Conservation (phyloP, 2,329 filamentous ascomycete species). For the Diaporthe eres region DNA sequence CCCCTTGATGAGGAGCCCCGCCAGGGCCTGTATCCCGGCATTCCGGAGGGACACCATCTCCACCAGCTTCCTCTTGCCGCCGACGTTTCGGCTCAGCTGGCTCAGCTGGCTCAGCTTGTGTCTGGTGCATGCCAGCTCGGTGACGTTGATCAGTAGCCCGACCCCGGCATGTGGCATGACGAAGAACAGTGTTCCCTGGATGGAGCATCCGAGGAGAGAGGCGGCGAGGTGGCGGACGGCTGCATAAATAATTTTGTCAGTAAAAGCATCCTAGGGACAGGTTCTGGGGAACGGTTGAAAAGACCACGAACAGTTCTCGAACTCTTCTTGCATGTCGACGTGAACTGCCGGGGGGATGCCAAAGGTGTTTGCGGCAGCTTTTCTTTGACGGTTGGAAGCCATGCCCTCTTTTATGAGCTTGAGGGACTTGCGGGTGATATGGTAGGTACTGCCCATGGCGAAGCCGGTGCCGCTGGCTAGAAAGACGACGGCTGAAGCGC, state of each 20-base stretch:
- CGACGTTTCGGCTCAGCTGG: neutral
- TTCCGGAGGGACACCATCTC: neutral
- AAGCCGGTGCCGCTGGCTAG: neutral
- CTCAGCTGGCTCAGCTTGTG: slow-evolving; percentile 2
- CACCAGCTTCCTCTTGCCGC: neutral
- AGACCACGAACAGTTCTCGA: neutral
- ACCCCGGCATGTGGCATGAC: neutral
- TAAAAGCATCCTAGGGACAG: neutral
- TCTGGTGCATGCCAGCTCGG: neutral
- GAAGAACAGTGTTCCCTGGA: slow-evolving; percentile 1
- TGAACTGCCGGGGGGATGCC: neutral
- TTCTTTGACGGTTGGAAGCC: neutral
- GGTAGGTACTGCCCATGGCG: neutral
- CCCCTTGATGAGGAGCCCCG: neutral
- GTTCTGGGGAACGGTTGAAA: neutral
- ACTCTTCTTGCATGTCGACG: neutral
- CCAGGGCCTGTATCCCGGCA: neutral
- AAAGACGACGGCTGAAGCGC: neutral
- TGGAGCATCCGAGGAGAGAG: neutral
- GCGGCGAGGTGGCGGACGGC: neutral
- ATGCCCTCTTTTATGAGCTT: neutral
- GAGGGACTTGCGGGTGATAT: neutral
- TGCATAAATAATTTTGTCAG: neutral
- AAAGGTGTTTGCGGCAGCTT: neutral
- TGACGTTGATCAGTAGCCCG: neutral